Evolutionary conservation across 495 filamentous ascomycete species (phyloP), one percentile per base, ranked within the genome.

Genomic region (Podospora didyma): DNA sequence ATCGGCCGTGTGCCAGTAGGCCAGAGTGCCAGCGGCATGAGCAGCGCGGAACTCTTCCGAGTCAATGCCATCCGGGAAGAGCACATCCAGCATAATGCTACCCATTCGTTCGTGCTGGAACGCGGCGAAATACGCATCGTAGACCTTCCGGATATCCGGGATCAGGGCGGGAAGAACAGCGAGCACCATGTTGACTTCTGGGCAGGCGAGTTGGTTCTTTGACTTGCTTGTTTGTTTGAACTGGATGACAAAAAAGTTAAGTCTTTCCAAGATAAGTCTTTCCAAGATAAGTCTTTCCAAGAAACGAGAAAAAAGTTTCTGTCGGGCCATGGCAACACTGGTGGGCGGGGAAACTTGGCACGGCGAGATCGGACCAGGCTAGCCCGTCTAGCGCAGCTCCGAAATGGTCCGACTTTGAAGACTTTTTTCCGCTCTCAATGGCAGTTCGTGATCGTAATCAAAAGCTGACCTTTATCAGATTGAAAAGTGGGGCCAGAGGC

Each of bases 91-190:
- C 28, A 76, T 64, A 20, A 64, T 44, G 17, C 62, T 56, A 37
- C 64, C 57, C 17, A 52, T 51, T 9, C 28, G 34, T 35, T 62
- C 57, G 26, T 37, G 19, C 46, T 62, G 58, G 58, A 76, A 76
- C 26, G 74, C 71, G 37, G 61, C 53, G 50, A 76, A 76, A 56
- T 74, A 76, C 26, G 67, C 60, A 53, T 75, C 64, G 59, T 74
- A 76, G 16, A 74, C 66, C 44, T 62, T 45, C n/a, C 64, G 60
- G 55, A 75, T 69, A 49, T 77, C 74, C 19, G 66, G 66, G 19
- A 75, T 60, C 14, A 70, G 68, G 42, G 70, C 73, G 16, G 73
- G 71, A 16, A 75, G 62, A 42, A 75, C 60, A 47, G 60, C 53
- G 24, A 70, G 59, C 47, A 62, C 58, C 73, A 75, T 77, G 26